Conservation (phyloP, 2,329 filamentous ascomycete genomes). For the Macrophomina pseudophaseolina region DNA sequence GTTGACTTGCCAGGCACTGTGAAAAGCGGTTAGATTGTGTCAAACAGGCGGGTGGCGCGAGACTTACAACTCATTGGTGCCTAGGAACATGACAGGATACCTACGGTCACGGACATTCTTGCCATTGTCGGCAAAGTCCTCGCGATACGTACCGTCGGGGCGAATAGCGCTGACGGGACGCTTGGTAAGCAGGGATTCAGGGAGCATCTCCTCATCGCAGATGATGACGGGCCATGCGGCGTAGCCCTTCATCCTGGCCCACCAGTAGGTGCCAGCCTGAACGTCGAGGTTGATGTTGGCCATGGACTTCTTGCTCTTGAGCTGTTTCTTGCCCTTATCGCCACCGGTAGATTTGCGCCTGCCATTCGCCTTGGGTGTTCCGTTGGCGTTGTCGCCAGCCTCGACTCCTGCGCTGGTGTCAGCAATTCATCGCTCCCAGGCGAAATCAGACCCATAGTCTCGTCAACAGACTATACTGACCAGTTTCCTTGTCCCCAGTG, state of each 20-base stretch:
- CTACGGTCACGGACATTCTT: constrained; percentile 84
- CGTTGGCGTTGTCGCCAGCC: constrained; percentile 51
- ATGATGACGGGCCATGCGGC: constrained; percentile 94
- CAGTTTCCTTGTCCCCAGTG: constrained; percentile 34
- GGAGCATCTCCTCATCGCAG: constrained; percentile 93
- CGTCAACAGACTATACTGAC: not conserved
- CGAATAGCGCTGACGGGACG: constrained; percentile 85
- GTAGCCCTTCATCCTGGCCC: constrained; percentile 92
- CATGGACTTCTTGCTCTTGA: constrained; percentile 84
- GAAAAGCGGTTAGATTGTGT: constrained; percentile 18
- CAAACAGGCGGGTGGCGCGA: not conserved
- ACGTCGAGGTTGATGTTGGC: constrained; percentile 72
- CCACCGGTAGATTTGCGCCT: constrained; percentile 75
- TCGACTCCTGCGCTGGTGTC: constrained; percentile 34
- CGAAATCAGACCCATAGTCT: not conserved
- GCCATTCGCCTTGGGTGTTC: constrained; percentile 53
- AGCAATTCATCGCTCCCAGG: not conserved
- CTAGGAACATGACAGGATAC: constrained; percentile 93
- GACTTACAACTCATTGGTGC: constrained; percentile 96
- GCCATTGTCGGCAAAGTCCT: constrained; percentile 84
- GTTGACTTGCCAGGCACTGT: constrained; percentile 89
- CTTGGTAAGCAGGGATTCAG: constrained; percentile 72
- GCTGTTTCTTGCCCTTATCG: constrained; percentile 75
- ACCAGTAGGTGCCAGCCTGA: constrained; percentile 87
- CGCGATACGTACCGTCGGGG: constrained; percentile 82